Evolutionary conservation across 805 yeast genomes (phyloP).

Genomic region (Metschnikowia kofuensis): DNA sequence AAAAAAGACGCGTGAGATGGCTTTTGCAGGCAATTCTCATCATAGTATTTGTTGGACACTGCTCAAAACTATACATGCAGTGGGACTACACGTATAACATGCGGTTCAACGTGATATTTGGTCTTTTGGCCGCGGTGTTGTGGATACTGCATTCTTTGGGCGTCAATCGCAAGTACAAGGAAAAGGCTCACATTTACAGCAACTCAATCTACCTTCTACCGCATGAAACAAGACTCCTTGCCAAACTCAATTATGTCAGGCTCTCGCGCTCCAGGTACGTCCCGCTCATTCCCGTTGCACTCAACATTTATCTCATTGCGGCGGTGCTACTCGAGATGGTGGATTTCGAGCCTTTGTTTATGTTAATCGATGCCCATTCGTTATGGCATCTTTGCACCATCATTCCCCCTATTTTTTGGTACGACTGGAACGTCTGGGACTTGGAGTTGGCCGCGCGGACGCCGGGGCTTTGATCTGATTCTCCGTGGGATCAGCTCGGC

Average conservation of each 20-base stretch:
- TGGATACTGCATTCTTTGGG: slow-evolving; percentile 35
- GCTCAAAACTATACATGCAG: slow-evolving; percentile 22
- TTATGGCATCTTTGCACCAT: slow-evolving; percentile 91
- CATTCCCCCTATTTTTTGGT: slow-evolving; percentile 74
- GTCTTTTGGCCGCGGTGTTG: slow-evolving; percentile 26
- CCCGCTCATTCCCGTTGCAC: slow-evolving; percentile 34
- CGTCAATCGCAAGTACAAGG: slow-evolving; percentile 17
- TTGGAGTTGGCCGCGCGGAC: slow-evolving; percentile 25
- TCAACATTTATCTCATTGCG: slow-evolving; percentile 31
- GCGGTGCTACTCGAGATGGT: slow-evolving; percentile 34
- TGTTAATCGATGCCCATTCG: slow-evolving; percentile 86
- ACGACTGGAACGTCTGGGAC: slow-evolving; percentile 54
- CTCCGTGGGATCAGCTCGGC: neutral
- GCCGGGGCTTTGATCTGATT: neutral
- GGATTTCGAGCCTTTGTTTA: slow-evolving; percentile 34
- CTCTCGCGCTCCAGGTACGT: slow-evolving; percentile 25
- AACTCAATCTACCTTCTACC: slow-evolving; percentile 39
- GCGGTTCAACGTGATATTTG: slow-evolving; percentile 29
- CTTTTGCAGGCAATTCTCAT: slow-evolving; percentile 21
- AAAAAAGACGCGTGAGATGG: slow-evolving; percentile 8
- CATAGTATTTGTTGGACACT: slow-evolving; percentile 25
- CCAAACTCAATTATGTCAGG: slow-evolving; percentile 29
- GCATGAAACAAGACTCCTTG: slow-evolving; percentile 34
- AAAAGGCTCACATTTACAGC: slow-evolving; percentile 23
- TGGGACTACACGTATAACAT: slow-evolving; percentile 44